Percentiles rank a stretch among this genome's conserved stretches.
These are phyloP conservation scores for Brassica juncea DNA, from an alignment of 345 rosid genomes.

Conservation along the genomic window DNA sequence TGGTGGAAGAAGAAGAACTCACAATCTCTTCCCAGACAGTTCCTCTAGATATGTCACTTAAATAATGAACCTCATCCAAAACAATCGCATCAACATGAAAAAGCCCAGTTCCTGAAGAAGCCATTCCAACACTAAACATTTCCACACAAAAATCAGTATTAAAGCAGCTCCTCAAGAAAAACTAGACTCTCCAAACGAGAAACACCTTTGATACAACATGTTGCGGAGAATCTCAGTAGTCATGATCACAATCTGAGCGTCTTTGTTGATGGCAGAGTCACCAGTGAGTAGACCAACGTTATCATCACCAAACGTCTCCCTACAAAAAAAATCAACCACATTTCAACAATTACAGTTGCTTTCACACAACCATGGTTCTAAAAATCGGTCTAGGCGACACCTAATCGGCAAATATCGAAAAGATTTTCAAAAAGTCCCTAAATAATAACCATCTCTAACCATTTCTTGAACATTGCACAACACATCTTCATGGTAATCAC, in stretches of 20 bases:
- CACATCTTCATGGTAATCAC: not conserved
- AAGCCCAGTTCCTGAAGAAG: conserved; percentile 81
- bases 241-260: conserved; percentile 85
- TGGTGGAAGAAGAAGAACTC: conserved; percentile 38
- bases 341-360: conserved; percentile 12
- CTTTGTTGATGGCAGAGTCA: conserved; percentile 81
- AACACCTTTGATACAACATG: conserved; percentile 91
- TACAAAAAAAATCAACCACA: conserved; percentile 25
- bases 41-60: conserved; percentile 91
- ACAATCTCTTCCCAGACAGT: conserved; percentile 98
- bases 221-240: conserved; percentile 95
- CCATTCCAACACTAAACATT: conserved; percentile 82
- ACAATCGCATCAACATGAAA: conserved; percentile 87
- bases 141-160: not conserved
- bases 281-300: conserved; percentile 95
- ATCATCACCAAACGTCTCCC: conserved; percentile 88
- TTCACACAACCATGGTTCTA: not conserved
- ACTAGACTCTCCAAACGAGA: not conserved
- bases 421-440: too few species aligned
- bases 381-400: too few species aligned
- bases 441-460: too few species aligned
- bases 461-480: too few species aligned
- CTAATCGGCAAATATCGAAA: too few species aligned
- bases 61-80: conserved; percentile 97
- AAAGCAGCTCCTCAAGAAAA: not conserved